Conservation (phyloP, 148 eudicot species). For the Camellia lanceoleosa region DNA sequence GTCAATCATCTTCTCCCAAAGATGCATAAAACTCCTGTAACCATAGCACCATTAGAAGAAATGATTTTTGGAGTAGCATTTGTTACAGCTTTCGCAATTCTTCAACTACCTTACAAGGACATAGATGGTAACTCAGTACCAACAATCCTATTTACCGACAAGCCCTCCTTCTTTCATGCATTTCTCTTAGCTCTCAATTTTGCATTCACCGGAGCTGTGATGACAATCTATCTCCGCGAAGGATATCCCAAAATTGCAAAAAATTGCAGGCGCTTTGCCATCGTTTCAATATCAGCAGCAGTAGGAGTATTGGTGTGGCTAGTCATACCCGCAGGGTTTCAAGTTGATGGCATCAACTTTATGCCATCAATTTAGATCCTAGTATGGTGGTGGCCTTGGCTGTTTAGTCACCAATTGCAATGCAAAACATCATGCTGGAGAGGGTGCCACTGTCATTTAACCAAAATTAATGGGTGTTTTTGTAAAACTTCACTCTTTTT, state of each 20-base stretch:
- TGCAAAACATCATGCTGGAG: not conserved
- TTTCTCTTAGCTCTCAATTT: constrained; percentile 2
- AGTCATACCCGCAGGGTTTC: not conserved
- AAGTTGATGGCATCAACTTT: not conserved
- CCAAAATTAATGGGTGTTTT: not conserved
- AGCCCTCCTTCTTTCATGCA: constrained; percentile 11
- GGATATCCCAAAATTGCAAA: not conserved
- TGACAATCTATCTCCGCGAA: not conserved
- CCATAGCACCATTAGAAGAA: not conserved
- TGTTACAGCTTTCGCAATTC: not conserved
- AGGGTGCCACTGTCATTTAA: not conserved
- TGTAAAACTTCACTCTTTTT: not conserved
- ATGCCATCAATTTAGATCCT: not conserved
- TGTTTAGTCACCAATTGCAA: not conserved
- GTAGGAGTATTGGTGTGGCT: not conserved
- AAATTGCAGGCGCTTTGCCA: not conserved
- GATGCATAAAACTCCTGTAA: not conserved
- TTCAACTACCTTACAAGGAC: not conserved
- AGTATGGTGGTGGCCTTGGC: not conserved
- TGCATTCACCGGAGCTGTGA: not conserved
- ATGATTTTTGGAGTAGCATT: not conserved
- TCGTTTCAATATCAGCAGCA: not conserved
- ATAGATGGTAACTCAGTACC: constrained; percentile 6
- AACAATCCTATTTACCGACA: constrained; percentile 3
- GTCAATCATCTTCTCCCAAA: not conserved